Evolutionary conservation across 2,329 filamentous ascomycete genomes (phyloP).

Genomic region (Aspergillus fructus): DNA sequence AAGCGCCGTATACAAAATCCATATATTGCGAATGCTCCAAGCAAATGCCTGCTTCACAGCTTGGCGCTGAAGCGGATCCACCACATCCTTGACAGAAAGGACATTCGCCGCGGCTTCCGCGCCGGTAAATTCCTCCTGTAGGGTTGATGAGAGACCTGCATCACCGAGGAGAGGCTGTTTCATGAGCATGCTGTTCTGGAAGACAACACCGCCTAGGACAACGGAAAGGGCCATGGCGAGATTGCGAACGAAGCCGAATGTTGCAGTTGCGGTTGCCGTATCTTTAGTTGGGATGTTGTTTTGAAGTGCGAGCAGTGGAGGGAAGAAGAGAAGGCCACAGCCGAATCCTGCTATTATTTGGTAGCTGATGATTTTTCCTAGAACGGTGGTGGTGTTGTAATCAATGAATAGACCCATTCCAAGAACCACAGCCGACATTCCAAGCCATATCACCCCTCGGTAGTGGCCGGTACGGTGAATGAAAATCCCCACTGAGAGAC

Average conservation of each 20-base stretch:
- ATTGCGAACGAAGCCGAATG: conserved; percentile 60
- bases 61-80: conserved; percentile 36
- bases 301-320: conserved; percentile 58
- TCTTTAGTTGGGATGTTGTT: conserved; percentile 51
- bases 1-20: conserved; percentile 42
- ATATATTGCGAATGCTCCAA: conserved; percentile 47
- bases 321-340: conserved; percentile 53
- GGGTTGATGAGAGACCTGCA: conserved; percentile 40
- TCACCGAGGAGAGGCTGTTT: conserved; percentile 46
- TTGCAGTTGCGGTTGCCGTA: conserved; percentile 52
- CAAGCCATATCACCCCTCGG: conserved; percentile 47
- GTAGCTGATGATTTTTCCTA: conserved; percentile 47
- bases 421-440: conserved; percentile 42
- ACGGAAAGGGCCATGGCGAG: conserved; percentile 67
- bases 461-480: conserved; percentile 54
- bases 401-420: conserved; percentile 51
- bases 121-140: conserved; percentile 36
- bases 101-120: conserved; percentile 50
- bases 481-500: conserved; percentile 48
- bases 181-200: conserved; percentile 60
- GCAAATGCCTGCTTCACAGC: conserved; percentile 49
- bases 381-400: conserved; percentile 36
- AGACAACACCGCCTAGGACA: conserved; percentile 74
- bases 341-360: conserved; percentile 54
- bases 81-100: conserved; percentile 41